These are phyloP conservation scores for Candida smagusa DNA, from an alignment of 1,139 yeast species.

Conservation along the genomic window DNA sequence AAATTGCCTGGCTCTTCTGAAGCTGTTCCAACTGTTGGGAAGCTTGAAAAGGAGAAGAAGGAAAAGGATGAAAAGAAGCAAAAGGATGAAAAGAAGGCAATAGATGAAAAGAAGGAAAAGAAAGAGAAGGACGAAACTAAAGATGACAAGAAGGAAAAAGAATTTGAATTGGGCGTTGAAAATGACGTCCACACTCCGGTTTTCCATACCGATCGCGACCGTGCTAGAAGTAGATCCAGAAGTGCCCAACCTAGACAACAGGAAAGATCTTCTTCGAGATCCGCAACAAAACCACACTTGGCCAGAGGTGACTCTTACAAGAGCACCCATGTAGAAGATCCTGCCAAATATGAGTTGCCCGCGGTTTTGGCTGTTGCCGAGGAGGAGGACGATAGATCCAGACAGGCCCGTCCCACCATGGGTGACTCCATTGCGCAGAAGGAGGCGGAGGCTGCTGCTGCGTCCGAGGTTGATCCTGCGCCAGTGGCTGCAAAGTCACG, in stretches of 20 bases:
- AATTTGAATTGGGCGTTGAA: background rate
- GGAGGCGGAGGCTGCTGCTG: slow-evolving; percentile 20
- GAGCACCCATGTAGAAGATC: slow-evolving; percentile 40
- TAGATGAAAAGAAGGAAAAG: background rate
- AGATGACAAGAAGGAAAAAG: background rate
- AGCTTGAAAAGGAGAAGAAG: slow-evolving; percentile 1
- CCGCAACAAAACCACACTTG: slow-evolving; percentile 50
- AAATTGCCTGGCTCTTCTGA: slow-evolving; percentile 23
- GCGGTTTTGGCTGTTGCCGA: slow-evolving; percentile 28
- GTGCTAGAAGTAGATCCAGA: slow-evolving; percentile 28
- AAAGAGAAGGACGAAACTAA: background rate
- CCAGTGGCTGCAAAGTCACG: slow-evolving; percentile 21
- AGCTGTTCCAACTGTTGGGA: slow-evolving; percentile 1
- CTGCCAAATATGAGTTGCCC: slow-evolving; percentile 45
- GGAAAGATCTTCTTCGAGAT: slow-evolving; percentile 19
- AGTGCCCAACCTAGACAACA: slow-evolving; percentile 10
- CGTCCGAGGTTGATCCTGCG: slow-evolving; percentile 9
- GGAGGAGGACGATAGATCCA: slow-evolving; percentile 36
- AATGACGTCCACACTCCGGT: slow-evolving; percentile 40
- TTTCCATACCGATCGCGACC: slow-evolving; percentile 36
- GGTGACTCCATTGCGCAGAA: slow-evolving; percentile 50
- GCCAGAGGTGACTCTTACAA: slow-evolving; percentile 69
- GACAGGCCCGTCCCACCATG: slow-evolving; percentile 48
- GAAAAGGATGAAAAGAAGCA: background rate
- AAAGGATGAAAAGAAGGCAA: background rate